Conservation (phyloP, 139 green algal genomes). For the Edaphochlamys debaryana region DNA sequence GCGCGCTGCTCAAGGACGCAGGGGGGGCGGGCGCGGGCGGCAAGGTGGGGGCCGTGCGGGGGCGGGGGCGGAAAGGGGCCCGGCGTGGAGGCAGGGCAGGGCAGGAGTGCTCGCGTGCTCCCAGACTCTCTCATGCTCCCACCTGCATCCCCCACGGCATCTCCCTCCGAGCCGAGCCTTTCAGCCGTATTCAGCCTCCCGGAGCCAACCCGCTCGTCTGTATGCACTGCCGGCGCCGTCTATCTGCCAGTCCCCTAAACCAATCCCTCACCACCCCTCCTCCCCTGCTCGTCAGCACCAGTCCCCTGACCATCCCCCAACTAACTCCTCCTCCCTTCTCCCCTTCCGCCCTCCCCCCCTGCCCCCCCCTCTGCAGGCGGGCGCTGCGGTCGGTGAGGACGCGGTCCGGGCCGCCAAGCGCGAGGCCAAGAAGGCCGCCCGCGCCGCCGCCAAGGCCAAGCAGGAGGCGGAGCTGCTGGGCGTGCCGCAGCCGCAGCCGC, state of each 20-base stretch:
- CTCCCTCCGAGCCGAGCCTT: too few species aligned
- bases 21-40: not conserved
- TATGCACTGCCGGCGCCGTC: too few species aligned
- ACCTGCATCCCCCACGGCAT: too few species aligned
- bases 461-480: constrained; percentile 39
- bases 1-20: constrained; percentile 6
- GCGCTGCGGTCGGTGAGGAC: not conserved
- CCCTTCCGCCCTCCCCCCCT: not conserved
- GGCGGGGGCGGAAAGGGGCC: not conserved
- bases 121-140: not conserved
- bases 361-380: not conserved
- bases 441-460: constrained; percentile 24
- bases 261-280: too few species aligned
- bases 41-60: not conserved
- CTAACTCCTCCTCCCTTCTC: too few species aligned
- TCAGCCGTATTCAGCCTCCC: too few species aligned
- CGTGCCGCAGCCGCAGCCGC: constrained; percentile 15
- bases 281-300: too few species aligned
- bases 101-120: too few species aligned
- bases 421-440: constrained; percentile 9
- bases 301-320: too few species aligned
- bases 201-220: too few species aligned
- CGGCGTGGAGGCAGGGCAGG: not conserved
- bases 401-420: constrained; percentile 29
- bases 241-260: too few species aligned